A percentile compares a stretch with the other conserved stretches of the same genome.
Conservation (phyloP, 768 basidiomycete genomes). For the Cyclocybe cylindracea region DNA sequence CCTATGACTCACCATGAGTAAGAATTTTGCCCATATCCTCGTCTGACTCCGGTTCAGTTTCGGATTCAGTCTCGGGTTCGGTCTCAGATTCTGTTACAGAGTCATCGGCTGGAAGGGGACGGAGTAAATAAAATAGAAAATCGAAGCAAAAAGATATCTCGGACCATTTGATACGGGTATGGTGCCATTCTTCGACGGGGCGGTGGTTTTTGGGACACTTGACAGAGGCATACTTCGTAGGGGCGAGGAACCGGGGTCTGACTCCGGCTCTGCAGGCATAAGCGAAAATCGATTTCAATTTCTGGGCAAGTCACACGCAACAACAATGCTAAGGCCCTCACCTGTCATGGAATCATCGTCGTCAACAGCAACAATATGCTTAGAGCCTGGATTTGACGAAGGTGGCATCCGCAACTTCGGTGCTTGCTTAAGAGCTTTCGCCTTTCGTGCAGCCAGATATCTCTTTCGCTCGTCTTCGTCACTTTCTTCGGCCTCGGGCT, state of each 20-base stretch:
- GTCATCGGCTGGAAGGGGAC: neutral
- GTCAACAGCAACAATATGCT: neutral
- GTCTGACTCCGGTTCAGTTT: conserved; percentile 28
- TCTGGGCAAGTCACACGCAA: neutral
- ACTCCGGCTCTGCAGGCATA: conserved; percentile 36
- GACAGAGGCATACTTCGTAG: neutral
- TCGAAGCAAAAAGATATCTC: no score
- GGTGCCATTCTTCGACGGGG: neutral
- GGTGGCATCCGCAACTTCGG: neutral
- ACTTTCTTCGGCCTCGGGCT: conserved; percentile 3
- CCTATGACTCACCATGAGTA: no score
- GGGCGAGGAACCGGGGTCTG: conserved; percentile 9
- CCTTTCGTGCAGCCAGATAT: neutral
- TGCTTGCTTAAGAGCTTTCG: neutral
- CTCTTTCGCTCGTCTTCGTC: neutral
- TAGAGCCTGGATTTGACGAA: neutral
- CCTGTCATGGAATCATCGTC: conserved; percentile 28
- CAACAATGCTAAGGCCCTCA: neutral
- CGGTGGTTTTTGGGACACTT: neutral
- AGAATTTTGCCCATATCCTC: conserved; percentile 2
- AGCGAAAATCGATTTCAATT: no score
- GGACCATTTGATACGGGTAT: no score
- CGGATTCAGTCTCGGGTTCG: conserved; percentile 18
- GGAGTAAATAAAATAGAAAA: neutral
- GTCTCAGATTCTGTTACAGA: conserved; percentile 6